Evolutionary conservation across 257 asterid species (phyloP), one percentile per base, ranked within the genome.

Genomic region (Nicotiana undulata): DNA sequence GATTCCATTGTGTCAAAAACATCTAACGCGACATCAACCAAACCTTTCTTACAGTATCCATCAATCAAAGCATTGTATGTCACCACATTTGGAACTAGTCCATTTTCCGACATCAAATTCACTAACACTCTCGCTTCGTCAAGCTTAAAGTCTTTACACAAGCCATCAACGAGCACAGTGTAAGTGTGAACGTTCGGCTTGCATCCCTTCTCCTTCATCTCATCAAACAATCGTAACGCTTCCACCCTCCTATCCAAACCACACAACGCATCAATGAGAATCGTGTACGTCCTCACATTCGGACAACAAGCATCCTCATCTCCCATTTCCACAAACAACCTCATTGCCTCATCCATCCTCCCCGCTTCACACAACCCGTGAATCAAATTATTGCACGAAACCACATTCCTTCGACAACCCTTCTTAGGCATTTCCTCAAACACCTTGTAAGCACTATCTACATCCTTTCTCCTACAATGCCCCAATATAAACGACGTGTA

Each of bases 401-500:
- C 94, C 83, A 83, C 91, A 84, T 91, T 93, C 81, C 97, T 90
- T 80, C 13, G 81, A 77, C 92, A 90, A 81, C 92, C 95, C 84
- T 85, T 91, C 22, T 83, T 83, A 1, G 83, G 87, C 95, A 93
- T 93, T n/a, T 70, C 76, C 82, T 24, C 26, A 82, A 91, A 91
- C 76, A 91, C 80, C 63, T 80, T 80, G 52, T n/a, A 61, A 2
- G 93, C 97, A 77, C 82, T 86, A 82, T 86, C 86, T 18, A 90
- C 75, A 85, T 93, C 92, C 56, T 85, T 90, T 78, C 82, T 90
- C 89, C 90, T 89, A 80, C 97, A 93, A 81, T 93, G 87, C 15
- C 97, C 97, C 37, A 91, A 85, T 81, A 93, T 89, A 79, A 93
- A 90, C 5, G 97, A 93, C 6, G 97, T 90, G 75, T 86, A 91